These are phyloP conservation scores for Penicillium brasilianum DNA, from an alignment of 2,329 filamentous ascomycete species.

Conservation along the genomic window DNA sequence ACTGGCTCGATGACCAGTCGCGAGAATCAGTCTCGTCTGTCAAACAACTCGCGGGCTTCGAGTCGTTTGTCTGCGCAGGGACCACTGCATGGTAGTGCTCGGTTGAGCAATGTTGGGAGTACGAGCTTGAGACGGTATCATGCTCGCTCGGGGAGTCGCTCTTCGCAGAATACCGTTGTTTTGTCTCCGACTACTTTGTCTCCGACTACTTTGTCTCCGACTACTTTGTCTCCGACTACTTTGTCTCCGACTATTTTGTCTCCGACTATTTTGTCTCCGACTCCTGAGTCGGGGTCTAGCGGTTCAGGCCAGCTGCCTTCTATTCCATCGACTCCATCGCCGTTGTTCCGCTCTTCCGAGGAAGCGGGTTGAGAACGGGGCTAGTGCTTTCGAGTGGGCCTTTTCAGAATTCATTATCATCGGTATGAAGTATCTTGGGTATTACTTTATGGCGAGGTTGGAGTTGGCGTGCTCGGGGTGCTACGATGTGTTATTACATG, in stretches of 20 bases:
- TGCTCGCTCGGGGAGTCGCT: neutral
- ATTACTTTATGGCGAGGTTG: neutral
- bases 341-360: slow-evolving; percentile 16
- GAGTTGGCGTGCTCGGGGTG: neutral
- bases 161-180: neutral
- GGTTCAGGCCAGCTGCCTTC: neutral
- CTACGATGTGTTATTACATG: neutral
- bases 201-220: slow-evolving; percentile 7
- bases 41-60: slow-evolving; percentile 14
- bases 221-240: slow-evolving; percentile 8
- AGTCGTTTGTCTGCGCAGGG: slow-evolving; percentile 11
- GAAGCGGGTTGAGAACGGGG: neutral
- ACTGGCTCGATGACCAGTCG: slow-evolving; percentile 5
- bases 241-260: slow-evolving; percentile 9
- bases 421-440: neutral
- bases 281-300: slow-evolving; percentile 6
- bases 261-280: slow-evolving; percentile 6
- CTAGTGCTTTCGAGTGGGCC: neutral
- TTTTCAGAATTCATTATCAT: neutral
- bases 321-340: slow-evolving; percentile 8
- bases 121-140: neutral
- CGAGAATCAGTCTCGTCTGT: slow-evolving; percentile 5
- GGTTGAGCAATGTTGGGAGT: slow-evolving; percentile 3
- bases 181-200: slow-evolving; percentile 10
- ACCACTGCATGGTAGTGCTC: slow-evolving; percentile 1